Evolutionary conservation across 2,329 filamentous ascomycete species (phyloP).

Genomic region (Samsoniella hepiali): DNA sequence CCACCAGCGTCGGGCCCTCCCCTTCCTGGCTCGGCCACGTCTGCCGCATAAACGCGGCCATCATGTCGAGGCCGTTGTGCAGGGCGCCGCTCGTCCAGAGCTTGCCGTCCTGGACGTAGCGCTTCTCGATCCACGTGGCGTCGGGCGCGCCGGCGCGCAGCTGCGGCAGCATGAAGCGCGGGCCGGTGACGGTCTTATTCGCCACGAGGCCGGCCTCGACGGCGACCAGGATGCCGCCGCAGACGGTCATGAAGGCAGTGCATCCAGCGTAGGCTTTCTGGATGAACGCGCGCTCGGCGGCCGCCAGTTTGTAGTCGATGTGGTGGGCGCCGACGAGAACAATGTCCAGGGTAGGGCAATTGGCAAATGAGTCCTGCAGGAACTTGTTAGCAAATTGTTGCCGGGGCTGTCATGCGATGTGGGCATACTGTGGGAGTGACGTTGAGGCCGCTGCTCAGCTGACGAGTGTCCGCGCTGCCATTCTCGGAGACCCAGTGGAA

Average conservation of each 20-base stretch:
- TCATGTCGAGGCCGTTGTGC: constrained; percentile 35
- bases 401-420: no score
- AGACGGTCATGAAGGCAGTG: constrained; percentile 39
- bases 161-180: constrained; percentile 28
- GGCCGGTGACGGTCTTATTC: constrained; percentile 38
- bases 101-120: constrained; percentile 36
- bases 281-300: constrained; percentile 35
- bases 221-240: constrained; percentile 34
- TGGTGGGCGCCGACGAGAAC: constrained; percentile 39
- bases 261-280: constrained; percentile 34
- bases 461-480: constrained; percentile 19
- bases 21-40: constrained; percentile 29
- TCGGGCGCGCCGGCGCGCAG: constrained; percentile 29
- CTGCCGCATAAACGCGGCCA: constrained; percentile 29
- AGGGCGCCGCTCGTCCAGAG: constrained; percentile 35
- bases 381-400: background rate
- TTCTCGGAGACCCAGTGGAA: constrained; percentile 36
- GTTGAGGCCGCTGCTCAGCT: constrained; percentile 28
- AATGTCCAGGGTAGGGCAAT: constrained; percentile 40
- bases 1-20: constrained; percentile 20
- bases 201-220: constrained; percentile 35
- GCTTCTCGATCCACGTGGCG: constrained; percentile 37
- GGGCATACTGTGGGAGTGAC: constrained; percentile 30
- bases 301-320: constrained; percentile 28
- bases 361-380: constrained; percentile 36